These are phyloP conservation scores for Prunus fruticosa DNA, from an alignment of 306 rosid genomes.

Conservation along the genomic window DNA sequence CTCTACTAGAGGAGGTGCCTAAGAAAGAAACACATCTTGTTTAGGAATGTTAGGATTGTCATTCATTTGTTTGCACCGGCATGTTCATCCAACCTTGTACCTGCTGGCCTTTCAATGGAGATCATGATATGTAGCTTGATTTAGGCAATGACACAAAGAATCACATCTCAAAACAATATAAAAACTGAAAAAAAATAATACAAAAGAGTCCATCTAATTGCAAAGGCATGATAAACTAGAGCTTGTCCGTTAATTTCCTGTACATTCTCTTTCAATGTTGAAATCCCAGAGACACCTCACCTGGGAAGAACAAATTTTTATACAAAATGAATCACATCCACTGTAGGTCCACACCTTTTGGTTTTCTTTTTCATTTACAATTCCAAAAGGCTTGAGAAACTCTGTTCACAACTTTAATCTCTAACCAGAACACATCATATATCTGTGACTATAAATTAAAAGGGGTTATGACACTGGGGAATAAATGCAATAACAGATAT, in stretches of 20 bases:
- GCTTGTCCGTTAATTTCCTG: constrained; percentile 19
- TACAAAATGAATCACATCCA: constrained; percentile 25
- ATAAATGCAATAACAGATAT: constrained; percentile 19
- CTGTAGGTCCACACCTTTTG: constrained; percentile 15
- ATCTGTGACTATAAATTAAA: constrained; percentile 32
- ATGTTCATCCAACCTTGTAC: too few relatives aligned
- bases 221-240: not conserved
- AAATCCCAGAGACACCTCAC: constrained; percentile 18
- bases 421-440: constrained; percentile 28
- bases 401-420: constrained; percentile 30
- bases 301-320: constrained; percentile 11
- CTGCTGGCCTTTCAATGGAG: too few relatives aligned
- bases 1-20: too few relatives aligned
- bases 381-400: constrained; percentile 27
- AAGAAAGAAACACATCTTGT: too few relatives aligned
- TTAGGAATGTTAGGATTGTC: too few relatives aligned
- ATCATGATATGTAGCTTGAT: not conserved
- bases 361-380: constrained; percentile 45
- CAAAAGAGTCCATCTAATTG: not conserved
- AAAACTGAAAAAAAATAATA: not conserved
- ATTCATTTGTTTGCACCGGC: too few relatives aligned
- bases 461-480: constrained; percentile 6
- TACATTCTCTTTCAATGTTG: constrained; percentile 30
- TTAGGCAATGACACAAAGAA: not conserved
- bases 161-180: not conserved